Conservation (phyloP, 768 basidiomycete genomes). For the Tricholoma saponaceum region DNA sequence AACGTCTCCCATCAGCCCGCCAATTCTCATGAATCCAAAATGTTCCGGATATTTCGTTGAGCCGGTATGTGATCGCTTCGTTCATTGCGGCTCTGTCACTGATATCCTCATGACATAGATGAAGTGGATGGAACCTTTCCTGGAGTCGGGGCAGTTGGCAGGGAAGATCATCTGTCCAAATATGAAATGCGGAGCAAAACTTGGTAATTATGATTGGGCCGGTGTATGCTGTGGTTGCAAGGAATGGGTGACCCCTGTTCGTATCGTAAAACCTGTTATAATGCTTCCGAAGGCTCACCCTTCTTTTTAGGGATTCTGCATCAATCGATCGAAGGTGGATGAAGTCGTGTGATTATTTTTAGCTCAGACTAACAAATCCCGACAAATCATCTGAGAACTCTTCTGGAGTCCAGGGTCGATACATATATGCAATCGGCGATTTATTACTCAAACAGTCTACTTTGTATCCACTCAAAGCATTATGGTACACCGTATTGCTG, state of each 20-base stretch:
- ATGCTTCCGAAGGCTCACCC: neutral
- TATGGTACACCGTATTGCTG: neutral
- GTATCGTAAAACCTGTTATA: conserved; percentile 18
- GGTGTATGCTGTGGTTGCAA: conserved; percentile 89
- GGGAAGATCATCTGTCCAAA: conserved; percentile 95
- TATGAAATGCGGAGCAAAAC: conserved; percentile 82
- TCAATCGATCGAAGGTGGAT: conserved; percentile 65
- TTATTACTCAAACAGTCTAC: neutral
- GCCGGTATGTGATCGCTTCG: conserved; percentile 54
- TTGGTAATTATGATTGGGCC: conserved; percentile 98
- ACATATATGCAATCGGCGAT: conserved; percentile 2
- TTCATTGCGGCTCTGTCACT: neutral
- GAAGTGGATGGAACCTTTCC: conserved; percentile 92
- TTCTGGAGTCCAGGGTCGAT: neutral
- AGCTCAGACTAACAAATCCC: neutral
- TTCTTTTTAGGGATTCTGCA: conserved; percentile 53
- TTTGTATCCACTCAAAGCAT: neutral
- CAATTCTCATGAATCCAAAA: conserved; percentile 71
- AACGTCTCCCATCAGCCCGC: conserved; percentile 42
- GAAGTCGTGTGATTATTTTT: conserved; percentile 37
- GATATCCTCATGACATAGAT: conserved; percentile 45
- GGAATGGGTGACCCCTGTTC: conserved; percentile 88
- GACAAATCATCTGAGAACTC: neutral
- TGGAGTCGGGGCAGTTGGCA: conserved; percentile 69
- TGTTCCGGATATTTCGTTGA: conserved; percentile 98